These are phyloP conservation scores for Floccularia luteovirens DNA, from an alignment of 768 basidiomycete species.

Conservation along the genomic window DNA sequence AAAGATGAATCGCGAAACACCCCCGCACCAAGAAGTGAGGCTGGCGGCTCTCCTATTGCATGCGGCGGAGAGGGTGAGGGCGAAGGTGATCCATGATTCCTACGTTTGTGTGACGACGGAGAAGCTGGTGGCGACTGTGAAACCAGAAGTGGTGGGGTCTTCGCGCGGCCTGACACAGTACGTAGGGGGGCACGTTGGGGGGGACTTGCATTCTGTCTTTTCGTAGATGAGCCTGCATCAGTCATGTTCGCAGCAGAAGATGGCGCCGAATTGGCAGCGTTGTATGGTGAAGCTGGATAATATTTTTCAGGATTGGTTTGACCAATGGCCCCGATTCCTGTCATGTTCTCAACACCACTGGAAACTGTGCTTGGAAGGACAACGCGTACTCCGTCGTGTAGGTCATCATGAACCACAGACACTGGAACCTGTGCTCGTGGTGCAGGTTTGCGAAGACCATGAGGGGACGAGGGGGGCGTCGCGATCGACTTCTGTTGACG, in stretches of 20 bases:
- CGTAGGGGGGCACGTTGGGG: slow-evolving; percentile 17
- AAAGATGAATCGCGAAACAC: slow-evolving; percentile 65
- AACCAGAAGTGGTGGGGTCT: slow-evolving; percentile 29
- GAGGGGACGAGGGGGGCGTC: slow-evolving; percentile 18
- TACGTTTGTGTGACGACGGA: slow-evolving; percentile 3
- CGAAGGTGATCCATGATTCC: too few species aligned
- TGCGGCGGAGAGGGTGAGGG: too few species aligned
- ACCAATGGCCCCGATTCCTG: slow-evolving; percentile 45
- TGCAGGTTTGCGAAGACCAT: slow-evolving; percentile 51
- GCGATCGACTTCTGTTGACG: too few species aligned
- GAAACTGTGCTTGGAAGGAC: slow-evolving; percentile 49
- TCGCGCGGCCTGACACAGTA: slow-evolving; percentile 26
- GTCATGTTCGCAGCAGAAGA: background rate
- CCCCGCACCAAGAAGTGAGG: slow-evolving; percentile 45
- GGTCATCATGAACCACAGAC: slow-evolving; percentile 41
- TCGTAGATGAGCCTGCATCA: slow-evolving; percentile 12
- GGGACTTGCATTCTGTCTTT: slow-evolving; percentile 11
- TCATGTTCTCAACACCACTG: slow-evolving; percentile 51
- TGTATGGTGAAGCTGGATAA: slow-evolving; percentile 23
- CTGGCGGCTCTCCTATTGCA: too few species aligned
- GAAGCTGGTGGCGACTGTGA: slow-evolving; percentile 14
- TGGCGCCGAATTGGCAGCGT: background rate
- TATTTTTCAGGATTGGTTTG: slow-evolving; percentile 23
- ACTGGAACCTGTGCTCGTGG: slow-evolving; percentile 58
- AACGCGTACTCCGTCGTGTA: slow-evolving; percentile 17